Evolutionary conservation across 2,329 filamentous ascomycete genomes (phyloP).

Genomic region (Sporothrix protearum): DNA sequence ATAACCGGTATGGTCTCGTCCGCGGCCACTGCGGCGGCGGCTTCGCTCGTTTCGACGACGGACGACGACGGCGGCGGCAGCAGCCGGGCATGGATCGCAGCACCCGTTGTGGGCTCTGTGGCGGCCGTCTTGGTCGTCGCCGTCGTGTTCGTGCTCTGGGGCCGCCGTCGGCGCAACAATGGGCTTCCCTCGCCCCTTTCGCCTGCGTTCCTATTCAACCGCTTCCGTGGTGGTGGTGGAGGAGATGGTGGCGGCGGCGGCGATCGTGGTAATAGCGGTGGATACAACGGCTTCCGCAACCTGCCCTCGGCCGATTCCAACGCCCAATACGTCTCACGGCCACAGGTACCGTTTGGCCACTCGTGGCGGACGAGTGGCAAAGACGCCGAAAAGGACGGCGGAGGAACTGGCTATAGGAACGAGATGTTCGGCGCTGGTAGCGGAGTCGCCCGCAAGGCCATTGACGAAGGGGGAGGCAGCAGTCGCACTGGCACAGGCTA

Average conservation of each 20-base stretch:
- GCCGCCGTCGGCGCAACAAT: slow-evolving; percentile 26
- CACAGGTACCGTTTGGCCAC: slow-evolving; percentile 21
- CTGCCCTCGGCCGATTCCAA: slow-evolving; percentile 13
- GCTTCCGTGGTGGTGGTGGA: slow-evolving; percentile 5
- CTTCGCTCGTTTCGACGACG: neutral
- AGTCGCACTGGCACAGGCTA: neutral
- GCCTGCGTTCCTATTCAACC: slow-evolving; percentile 16
- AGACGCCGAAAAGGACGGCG: neutral
- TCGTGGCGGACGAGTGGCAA: slow-evolving; percentile 18
- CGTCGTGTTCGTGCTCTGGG: slow-evolving; percentile 35
- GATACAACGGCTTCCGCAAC: slow-evolving; percentile 17
- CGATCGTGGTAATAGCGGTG: neutral
- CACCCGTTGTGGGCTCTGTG: slow-evolving; percentile 36
- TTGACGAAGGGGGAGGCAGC: neutral
- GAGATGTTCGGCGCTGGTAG: slow-evolving; percentile 17
- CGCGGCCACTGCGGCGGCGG: neutral
- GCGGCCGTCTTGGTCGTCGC: slow-evolving; percentile 36
- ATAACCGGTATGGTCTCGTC: neutral
- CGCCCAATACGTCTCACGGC: slow-evolving; percentile 13
- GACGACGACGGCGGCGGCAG: neutral
- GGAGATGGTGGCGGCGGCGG: neutral
- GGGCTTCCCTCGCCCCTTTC: slow-evolving; percentile 3
- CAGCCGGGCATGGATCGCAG: slow-evolving; percentile 36
- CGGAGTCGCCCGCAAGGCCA: neutral
- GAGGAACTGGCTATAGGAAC: neutral